Evolutionary conservation across 1,284 basidiomycete genomes (phyloP).

Genomic region (Sphagnurus paluster): DNA sequence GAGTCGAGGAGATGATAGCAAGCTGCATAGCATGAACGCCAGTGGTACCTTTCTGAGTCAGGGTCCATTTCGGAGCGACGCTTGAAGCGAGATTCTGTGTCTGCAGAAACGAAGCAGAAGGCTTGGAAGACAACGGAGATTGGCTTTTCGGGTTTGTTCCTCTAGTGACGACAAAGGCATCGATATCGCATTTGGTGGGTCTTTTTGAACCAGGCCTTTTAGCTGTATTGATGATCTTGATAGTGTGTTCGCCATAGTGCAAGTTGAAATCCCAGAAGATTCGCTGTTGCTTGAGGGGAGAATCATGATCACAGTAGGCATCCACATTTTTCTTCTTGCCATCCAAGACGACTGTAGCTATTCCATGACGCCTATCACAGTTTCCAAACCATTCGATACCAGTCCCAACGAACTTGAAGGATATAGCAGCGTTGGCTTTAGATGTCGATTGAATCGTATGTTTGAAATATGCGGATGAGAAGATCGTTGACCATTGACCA

Average conservation of each 20-base stretch:
- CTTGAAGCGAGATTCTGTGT: conserved; percentile 12
- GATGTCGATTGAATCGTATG: conserved; percentile 53
- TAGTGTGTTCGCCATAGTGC: conserved; percentile 49
- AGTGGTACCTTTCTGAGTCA: conserved; percentile 60
- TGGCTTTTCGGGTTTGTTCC: conserved; percentile 21
- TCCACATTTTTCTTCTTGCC: conserved; percentile 49
- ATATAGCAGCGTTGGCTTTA: conserved; percentile 48
- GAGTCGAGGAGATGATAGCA: conserved; percentile 65
- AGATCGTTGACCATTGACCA: conserved; percentile 56
- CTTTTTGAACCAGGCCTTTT: conserved; percentile 35
- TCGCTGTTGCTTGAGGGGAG: conserved; percentile 54
- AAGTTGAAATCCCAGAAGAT: conserved; percentile 64
- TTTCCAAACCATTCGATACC: conserved; percentile 79
- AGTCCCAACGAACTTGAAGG: conserved; percentile 64
- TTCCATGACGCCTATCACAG: conserved; percentile 52
- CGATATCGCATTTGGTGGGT: conserved; percentile 49
- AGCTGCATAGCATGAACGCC: conserved; percentile 86
- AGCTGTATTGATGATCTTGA: conserved; percentile 64
- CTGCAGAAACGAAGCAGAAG: conserved; percentile 10
- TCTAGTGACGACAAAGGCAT: conserved; percentile 66
- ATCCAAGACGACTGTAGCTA: conserved; percentile 59
- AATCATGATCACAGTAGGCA: conserved; percentile 38
- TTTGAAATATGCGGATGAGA: conserved; percentile 49
- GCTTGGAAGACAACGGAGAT: conserved; percentile 5
- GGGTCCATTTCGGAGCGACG: conserved; percentile 16